Percentiles rank a stretch among this genome's conserved stretches.
Conservation (phyloP, 2,329 filamentous ascomycete genomes). For the Cladosporium sphaerospermum region DNA sequence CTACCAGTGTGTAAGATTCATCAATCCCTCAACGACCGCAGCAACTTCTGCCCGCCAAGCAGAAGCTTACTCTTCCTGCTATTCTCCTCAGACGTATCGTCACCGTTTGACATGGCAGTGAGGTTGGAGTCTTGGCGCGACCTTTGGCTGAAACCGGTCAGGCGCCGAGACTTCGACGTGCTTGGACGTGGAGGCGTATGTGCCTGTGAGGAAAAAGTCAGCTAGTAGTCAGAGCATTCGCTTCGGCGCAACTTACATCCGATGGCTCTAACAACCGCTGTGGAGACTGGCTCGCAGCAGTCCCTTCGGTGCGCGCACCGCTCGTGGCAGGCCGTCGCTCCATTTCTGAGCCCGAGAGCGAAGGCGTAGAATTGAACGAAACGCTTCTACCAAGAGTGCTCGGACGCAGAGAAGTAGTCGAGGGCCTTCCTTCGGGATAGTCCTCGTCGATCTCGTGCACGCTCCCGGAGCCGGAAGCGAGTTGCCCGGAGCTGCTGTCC, state of each 20-base stretch:
- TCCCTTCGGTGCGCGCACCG: background rate
- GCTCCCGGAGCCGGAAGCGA: constrained; percentile 23
- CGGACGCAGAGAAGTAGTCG: constrained; percentile 23
- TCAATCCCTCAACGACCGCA: constrained; percentile 31
- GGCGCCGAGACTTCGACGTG: constrained; percentile 24
- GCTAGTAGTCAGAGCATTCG: background rate
- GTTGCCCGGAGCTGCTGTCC: constrained; percentile 10
- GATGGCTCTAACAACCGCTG: background rate
- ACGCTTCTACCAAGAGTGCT: constrained; percentile 24
- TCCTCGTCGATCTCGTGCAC: constrained; percentile 16
- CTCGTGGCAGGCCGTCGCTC: constrained; percentile 8
- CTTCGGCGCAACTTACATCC: background rate
- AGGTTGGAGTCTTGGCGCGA: constrained; percentile 16
- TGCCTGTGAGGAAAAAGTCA: background rate
- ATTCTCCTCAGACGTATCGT: constrained; percentile 29
- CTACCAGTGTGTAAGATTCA: background rate
- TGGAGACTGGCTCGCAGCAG: background rate
- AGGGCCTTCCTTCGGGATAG: constrained; percentile 23
- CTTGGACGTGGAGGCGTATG: constrained; percentile 5
- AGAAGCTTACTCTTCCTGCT: constrained; percentile 36
- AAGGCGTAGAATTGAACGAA: constrained; percentile 19
- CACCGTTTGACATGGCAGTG: constrained; percentile 9
- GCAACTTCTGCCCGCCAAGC: constrained; percentile 38
- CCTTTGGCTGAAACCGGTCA: constrained; percentile 28
- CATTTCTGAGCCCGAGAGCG: constrained; percentile 5